Evolutionary conservation across 78 protist species (phyloP).

Genomic region (Protostelium mycophagum): DNA sequence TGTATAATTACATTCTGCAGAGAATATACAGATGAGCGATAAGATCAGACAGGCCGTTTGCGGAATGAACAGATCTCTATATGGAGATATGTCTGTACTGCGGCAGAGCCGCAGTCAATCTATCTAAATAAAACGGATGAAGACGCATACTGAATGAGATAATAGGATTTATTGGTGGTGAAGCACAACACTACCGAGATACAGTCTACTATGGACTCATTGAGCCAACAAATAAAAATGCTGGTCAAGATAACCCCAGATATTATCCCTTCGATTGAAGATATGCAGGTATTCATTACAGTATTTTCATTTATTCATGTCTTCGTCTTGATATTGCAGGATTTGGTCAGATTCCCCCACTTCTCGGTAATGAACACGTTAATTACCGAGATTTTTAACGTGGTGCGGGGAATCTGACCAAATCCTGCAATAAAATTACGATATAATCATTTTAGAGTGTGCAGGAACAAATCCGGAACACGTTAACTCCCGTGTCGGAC

Average conservation of each 20-base stretch:
- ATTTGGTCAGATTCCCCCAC: background rate
- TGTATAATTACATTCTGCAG: too few relatives aligned
- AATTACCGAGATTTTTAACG: background rate
- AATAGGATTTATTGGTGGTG: background rate
- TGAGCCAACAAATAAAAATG: background rate
- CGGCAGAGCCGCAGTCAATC: too few relatives aligned
- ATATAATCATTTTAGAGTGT: background rate
- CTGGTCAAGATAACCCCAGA: background rate
- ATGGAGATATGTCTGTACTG: too few relatives aligned
- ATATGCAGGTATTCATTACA: background rate
- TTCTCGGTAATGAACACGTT: background rate
- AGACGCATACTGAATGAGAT: background rate
- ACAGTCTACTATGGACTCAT: background rate
- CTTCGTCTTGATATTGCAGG: background rate
- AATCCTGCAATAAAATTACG: background rate
- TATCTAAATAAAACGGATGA: too few relatives aligned
- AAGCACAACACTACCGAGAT: background rate
- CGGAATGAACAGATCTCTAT: too few relatives aligned
- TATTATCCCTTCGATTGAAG: background rate
- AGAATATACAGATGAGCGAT: too few relatives aligned
- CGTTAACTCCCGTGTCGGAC: too few relatives aligned
- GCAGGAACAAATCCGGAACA: background rate
- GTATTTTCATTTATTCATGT: background rate
- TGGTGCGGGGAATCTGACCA: background rate
- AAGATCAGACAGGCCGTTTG: too few relatives aligned